Evolutionary conservation across 1,284 basidiomycete species (phyloP), one percentile per base, ranked within the genome.

Genomic region (Cronartium quercuum): DNA sequence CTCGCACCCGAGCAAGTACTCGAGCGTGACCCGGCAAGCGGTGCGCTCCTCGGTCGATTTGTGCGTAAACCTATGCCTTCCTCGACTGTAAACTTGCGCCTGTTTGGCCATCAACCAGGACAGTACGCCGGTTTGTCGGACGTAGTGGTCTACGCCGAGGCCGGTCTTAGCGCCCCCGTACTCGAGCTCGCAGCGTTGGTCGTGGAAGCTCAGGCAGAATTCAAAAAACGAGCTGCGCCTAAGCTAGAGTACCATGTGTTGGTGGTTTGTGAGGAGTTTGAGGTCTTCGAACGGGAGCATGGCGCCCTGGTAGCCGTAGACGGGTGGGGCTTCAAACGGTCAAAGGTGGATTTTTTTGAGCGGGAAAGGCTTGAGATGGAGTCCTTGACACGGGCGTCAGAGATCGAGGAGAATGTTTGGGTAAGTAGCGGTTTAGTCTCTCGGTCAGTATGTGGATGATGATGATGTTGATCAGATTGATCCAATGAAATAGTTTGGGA

Each of bases 71-170:
- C 63, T 76, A 51, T 51, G 47, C 47, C 47, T 4, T 51, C 47
- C 15, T 13, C 69, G 42, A 77, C 78, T 74, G 77, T 80, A 76
- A 79, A 80, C 70, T 77, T 79, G 51, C 78, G 78, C 29, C 77
- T 78, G 68, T 81, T 81, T 47, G 71, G 68, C 13, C 76, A 82
- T 80, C 79, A 85, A 82, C 80, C 83, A 84, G 84, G 86, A 79
- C 92, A 94, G 78, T 94, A 93, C 80, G 89, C 91, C 0, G 90
- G 91, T 1, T 85, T 96, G 51, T 92, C 91, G 64, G 93, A 96
- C 81, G 87, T 96, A 76, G 88, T 94, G 76, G 84, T 95, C 63
- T 95, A 94, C 82, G 90, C 89, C 3, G 87, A 88, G n/a, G 85
- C 85, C 79, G 81, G 86, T 44, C 83, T 85, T 60, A 80, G 86